Conservation (phyloP, 2,329 filamentous ascomycete genomes). For the Nigrospora sphaerica region DNA sequence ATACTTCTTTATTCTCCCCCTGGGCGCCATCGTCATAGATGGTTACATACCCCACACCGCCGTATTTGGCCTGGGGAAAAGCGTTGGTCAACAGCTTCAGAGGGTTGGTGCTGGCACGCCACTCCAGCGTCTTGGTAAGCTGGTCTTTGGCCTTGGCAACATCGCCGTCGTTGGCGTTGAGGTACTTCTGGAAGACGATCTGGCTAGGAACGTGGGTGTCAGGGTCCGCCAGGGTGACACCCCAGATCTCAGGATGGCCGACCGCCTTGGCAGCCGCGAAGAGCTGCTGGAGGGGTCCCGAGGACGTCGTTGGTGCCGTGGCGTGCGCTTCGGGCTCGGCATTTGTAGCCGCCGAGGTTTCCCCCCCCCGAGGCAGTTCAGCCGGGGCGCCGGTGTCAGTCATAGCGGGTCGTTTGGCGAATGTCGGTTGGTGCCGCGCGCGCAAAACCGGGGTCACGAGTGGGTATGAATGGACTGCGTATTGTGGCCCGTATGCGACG, state of each 20-base stretch:
- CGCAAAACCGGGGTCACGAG: too few species aligned
- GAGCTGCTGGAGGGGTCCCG: slow-evolving; percentile 21
- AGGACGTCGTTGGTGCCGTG: slow-evolving; percentile 7
- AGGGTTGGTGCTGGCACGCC: slow-evolving; percentile 74
- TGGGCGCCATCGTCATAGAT: slow-evolving; percentile 38
- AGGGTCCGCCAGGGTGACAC: slow-evolving; percentile 56
- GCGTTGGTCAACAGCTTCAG: slow-evolving; percentile 54
- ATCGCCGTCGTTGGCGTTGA: slow-evolving; percentile 81
- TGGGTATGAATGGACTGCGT: too few species aligned
- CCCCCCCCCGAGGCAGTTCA: too few species aligned
- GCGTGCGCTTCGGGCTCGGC: background rate
- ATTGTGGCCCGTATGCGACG: too few species aligned
- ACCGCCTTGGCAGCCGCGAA: slow-evolving; percentile 17
- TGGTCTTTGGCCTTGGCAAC: slow-evolving; percentile 68
- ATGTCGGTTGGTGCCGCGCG: too few species aligned
- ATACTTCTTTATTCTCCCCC: slow-evolving; percentile 48
- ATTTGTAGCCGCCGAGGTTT: too few species aligned
- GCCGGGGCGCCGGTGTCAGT: too few species aligned
- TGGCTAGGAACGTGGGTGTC: slow-evolving; percentile 62
- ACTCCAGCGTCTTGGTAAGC: slow-evolving; percentile 70
- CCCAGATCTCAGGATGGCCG: slow-evolving; percentile 77
- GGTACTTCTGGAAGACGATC: slow-evolving; percentile 86
- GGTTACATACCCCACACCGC: slow-evolving; percentile 73
- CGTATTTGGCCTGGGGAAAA: slow-evolving; percentile 66
- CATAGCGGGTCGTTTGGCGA: too few species aligned